Base-by-base conservation (phyloP, 1,139 yeast species). In the Yamadazyma triangularis region DNA sequence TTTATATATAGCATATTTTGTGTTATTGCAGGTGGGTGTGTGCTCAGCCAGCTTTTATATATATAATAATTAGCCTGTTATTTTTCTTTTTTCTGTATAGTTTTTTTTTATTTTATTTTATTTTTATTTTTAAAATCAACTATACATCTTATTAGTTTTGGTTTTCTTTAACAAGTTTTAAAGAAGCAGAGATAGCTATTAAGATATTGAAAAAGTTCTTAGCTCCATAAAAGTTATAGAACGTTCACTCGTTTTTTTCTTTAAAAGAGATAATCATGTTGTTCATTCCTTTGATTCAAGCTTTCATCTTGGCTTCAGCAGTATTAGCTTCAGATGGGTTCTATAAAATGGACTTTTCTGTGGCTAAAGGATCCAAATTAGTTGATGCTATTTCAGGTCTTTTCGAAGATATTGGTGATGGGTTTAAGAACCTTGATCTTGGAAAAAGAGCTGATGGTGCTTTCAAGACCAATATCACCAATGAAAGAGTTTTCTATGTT, bases 401-500 rank as follows among this genome's bases (percentile, higher is more conserved):
- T n/a, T n/a, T n/a, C n/a, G 27, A 23, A 13, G 14, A 23, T 2
- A 8, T 30, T 30, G 28, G 19, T 10, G 32, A 30, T 21, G 11
- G 27, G 2, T 19, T n/a, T 22, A 32, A 8, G 35, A 30, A 19
- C 23, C 19, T 32, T n/a, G 24, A 16, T 8, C 11, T 35, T 4
- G 15, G 12, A 15, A 28, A 34, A 13, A 39, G 42, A 33, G 39
- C 34, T 13, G 26, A 34, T 25, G 38, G 35, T 12, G 22, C 40
- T 23, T 27, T 32, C 11, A 18, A 27, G 6, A 40, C 38, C 8
- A 23, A 35, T 5, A 39, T 48, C 23, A 15, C 32, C 7, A 47
- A 45, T 39, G 44, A 51, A 36, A 43, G 46, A 33, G 39, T 45
- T 2, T 43, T 43, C 22, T 72, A 71, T 43, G 48, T 62, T 22